Conservation (phyloP, 768 basidiomycete species). For the Mrakia gelida region DNA sequence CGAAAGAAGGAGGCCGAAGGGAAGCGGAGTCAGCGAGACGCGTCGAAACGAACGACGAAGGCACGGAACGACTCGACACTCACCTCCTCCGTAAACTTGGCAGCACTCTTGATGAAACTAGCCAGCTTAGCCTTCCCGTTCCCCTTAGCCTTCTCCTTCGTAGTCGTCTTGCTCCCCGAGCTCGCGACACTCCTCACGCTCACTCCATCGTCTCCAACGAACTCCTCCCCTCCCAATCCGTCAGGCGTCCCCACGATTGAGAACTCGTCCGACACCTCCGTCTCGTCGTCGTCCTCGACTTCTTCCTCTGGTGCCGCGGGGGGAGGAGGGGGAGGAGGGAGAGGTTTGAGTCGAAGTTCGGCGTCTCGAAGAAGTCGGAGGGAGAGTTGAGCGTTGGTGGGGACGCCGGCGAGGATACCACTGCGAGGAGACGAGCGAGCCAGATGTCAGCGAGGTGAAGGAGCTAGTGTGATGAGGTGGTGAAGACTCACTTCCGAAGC, state of each 20-base stretch:
- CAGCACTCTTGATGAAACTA: constrained; percentile 18
- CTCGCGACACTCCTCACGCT: background rate
- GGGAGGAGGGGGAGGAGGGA: constrained; percentile 48
- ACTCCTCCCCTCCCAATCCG: background rate
- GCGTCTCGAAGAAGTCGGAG: constrained; percentile 49
- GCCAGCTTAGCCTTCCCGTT: constrained; percentile 24
- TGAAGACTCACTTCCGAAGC: constrained; percentile 44
- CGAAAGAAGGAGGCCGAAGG: background rate
- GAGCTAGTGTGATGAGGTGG: background rate
- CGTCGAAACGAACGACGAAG: background rate
- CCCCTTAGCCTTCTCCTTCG: constrained; percentile 3
- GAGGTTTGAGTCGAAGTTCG: constrained; percentile 46
- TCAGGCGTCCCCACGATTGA: background rate
- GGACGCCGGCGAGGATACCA: constrained; percentile 47
- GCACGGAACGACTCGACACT: background rate
- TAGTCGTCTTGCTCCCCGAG: background rate
- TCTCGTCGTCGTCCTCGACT: constrained; percentile 1
- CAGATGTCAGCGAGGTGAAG: background rate
- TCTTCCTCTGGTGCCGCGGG: background rate
- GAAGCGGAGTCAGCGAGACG: background rate
- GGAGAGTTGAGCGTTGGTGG: constrained; percentile 51
- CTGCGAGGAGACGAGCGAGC: constrained; percentile 20
- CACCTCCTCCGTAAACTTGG: constrained; percentile 28
- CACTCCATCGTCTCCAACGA: background rate
- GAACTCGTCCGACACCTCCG: background rate